Base-by-base conservation (phyloP, 202 grass and related monocot species). In the Hordeum pubiflorum region DNA sequence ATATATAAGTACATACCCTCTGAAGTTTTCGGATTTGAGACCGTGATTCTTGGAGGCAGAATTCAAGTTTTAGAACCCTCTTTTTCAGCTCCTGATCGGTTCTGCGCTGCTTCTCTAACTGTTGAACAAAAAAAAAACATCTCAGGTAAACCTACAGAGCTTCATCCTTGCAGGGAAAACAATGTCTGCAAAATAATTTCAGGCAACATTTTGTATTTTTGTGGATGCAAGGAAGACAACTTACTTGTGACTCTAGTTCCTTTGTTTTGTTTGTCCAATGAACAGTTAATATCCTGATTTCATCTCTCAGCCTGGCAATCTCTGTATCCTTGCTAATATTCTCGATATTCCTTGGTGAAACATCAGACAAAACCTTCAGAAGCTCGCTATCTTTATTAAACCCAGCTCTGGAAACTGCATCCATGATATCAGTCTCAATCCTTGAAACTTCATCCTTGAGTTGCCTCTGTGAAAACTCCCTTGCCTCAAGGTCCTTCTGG, bases 41-140 rank as follows among this genome's bases (percentile, higher is more conserved):
- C 27, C 89, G 88, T 67, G 96, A 87, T 89, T 98, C 96, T 84
- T 98, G 96, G 38, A 98, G 90, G 58, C 92, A 98, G 65, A 98
- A 95, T 43, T 98, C 95, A 46, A 94, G 95, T 69, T 98, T 98
- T 17, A 98, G 63, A 81, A 98, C 82, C 70, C 78, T 93, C 74
- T 98, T 93, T 74, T 95, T 98, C 85, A 94, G 82, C 59, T 98
- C 95, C 74, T 98, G 90, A 63, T 98, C 86, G 10, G 82, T 81
- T 78, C 92, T 94, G 9, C 74, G 78, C 26, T 91, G 95, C 22
- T 94, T 94, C 64, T 98, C 95, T 70, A 98, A 68, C 95, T 98
- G 60, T 82, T 82, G 31, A 64, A 63, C 46, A 70, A 76, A 74
- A 66, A 76, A 74, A 36, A 59, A 41, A 18, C 48, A 72, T 14